Conservation (phyloP, 139 green algal species). For the Desmodesmus armatus region DNA sequence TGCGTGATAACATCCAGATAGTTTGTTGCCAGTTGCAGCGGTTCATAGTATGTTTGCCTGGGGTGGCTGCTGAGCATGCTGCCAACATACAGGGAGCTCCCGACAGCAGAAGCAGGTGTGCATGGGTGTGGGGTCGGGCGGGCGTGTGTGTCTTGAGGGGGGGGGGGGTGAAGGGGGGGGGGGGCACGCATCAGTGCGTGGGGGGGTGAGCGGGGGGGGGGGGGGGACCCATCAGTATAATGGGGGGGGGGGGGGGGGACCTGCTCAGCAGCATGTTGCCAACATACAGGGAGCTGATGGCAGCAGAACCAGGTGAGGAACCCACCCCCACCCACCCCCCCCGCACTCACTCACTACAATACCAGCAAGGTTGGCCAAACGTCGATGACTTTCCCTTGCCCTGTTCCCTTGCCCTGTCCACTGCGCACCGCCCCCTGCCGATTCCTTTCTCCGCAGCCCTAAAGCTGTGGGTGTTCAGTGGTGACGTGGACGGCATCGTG, state of each 20-base stretch:
- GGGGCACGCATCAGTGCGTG: too few species aligned
- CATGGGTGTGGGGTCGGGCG: too few species aligned
- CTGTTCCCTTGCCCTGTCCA: neutral
- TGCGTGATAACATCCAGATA: too few species aligned
- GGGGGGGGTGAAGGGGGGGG: too few species aligned
- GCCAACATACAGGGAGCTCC: constrained; percentile 62
- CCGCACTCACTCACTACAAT: too few species aligned
- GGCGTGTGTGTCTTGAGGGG: too few species aligned
- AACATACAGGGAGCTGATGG: constrained; percentile 65
- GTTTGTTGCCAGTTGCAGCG: constrained; percentile 52
- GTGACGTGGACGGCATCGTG: constrained; percentile 85
- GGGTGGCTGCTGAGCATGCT: neutral
- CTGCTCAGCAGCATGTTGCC: constrained; percentile 80
- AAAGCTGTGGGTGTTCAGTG: constrained; percentile 74
- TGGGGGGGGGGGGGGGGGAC: too few species aligned
- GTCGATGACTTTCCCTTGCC: neutral
- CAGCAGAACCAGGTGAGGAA: too few species aligned
- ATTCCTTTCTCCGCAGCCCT: constrained; percentile 42
- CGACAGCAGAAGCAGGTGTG: too few species aligned
- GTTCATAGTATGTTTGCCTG: neutral
- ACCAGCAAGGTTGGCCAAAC: too few species aligned
- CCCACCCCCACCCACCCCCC: neutral
- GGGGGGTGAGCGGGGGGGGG: too few species aligned
- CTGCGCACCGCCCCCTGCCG: neutral
- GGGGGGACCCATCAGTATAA: too few species aligned